These are phyloP conservation scores for Hericium erinaceus DNA, from an alignment of 768 basidiomycete genomes.

Conservation along the genomic window DNA sequence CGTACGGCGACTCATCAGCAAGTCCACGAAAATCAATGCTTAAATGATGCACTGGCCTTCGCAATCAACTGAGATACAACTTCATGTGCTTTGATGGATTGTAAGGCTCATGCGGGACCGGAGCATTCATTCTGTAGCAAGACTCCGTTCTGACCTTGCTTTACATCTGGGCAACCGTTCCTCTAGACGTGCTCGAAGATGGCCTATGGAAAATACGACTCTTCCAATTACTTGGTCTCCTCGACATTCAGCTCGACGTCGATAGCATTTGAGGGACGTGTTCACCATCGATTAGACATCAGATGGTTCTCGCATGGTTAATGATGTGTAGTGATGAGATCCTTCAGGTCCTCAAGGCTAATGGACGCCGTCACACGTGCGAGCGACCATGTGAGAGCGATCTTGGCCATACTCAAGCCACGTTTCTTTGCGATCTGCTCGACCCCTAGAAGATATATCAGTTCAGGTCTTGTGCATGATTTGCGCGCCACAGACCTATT, in stretches of 20 bases:
- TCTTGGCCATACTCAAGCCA: conserved; percentile 32
- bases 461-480: neutral
- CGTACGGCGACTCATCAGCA: too few species aligned
- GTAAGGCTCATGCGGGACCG: too few species aligned
- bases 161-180: too few species aligned
- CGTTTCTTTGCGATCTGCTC: conserved; percentile 26
- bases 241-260: neutral
- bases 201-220: neutral
- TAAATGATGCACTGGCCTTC: too few species aligned
- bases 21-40: too few species aligned
- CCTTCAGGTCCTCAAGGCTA: neutral
- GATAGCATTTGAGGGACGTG: neutral
- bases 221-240: neutral
- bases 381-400: conserved; percentile 28
- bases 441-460: conserved; percentile 14
- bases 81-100: too few species aligned
- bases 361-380: neutral
- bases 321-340: neutral
- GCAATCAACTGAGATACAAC: too few species aligned
- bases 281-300: too few species aligned
- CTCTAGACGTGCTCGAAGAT: neutral
- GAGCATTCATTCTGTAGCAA: too few species aligned
- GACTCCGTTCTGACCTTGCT: too few species aligned
- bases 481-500: conserved; percentile 1
- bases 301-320: neutral